Evolutionary conservation across 2,329 filamentous ascomycete genomes (phyloP).

Genomic region (Hypoxylon sp.): DNA sequence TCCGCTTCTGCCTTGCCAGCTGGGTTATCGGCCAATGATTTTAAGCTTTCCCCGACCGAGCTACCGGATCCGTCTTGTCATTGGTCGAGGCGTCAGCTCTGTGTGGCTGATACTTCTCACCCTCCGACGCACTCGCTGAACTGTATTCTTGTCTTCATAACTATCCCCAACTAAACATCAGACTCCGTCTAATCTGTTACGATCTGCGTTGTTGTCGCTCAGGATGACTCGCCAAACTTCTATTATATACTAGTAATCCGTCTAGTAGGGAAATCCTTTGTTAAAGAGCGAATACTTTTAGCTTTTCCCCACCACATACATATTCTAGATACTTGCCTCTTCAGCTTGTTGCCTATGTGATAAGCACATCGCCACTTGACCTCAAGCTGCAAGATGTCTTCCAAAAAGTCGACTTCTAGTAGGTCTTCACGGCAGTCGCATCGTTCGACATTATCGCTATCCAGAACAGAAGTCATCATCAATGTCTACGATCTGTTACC

Average conservation of each 20-base stretch:
- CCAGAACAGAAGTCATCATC: constrained; percentile 77
- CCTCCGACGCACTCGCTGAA: constrained; percentile 13
- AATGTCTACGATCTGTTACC: constrained; percentile 82
- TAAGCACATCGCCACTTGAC: constrained; percentile 13
- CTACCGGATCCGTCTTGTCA: constrained; percentile 26
- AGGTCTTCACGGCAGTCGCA: constrained; percentile 55
- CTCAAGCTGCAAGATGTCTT: constrained; percentile 51
- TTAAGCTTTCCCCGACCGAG: constrained; percentile 10
- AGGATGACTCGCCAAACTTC: constrained; percentile 20
- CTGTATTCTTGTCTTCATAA: constrained; percentile 9
- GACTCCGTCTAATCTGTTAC: constrained; percentile 2
- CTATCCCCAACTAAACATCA: constrained; percentile 5
- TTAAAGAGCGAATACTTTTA: too few relatives aligned
- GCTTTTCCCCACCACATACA: too few relatives aligned
- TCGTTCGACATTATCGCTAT: constrained; percentile 72
- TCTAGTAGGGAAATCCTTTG: too few relatives aligned
- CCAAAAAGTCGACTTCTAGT: constrained; percentile 53
- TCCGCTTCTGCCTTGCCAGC: constrained; percentile 20
- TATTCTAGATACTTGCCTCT: not conserved
- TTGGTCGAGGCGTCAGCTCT: constrained; percentile 28
- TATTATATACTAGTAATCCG: constrained; percentile 17
- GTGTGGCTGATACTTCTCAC: constrained; percentile 24
- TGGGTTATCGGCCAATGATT: constrained; percentile 21
- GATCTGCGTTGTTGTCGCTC: constrained; percentile 6
- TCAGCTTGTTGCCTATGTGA: not conserved